Percentiles rank a stretch among this genome's conserved stretches.
Evolutionary conservation across 768 basidiomycete species (phyloP).

Genomic region (Antrodiella citrinella): DNA sequence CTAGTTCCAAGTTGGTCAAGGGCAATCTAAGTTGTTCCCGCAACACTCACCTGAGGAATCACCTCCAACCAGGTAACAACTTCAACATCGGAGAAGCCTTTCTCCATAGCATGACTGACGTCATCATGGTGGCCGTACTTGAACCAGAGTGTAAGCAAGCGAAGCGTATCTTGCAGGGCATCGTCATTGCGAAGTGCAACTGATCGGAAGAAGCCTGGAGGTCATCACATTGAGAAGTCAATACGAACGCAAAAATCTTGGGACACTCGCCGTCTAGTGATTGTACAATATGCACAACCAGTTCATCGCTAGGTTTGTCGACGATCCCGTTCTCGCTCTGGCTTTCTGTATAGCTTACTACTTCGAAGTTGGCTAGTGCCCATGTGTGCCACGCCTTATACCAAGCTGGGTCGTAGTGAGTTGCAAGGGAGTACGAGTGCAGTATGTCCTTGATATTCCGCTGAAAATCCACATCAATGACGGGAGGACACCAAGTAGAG

Average conservation of each 20-base stretch:
- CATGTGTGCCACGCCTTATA: slow-evolving; percentile 99
- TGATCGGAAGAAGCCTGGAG: slow-evolving; percentile 85
- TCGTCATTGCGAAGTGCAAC: slow-evolving; percentile 86
- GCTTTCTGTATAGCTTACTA: slow-evolving; percentile 73
- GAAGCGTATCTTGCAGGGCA: slow-evolving; percentile 88
- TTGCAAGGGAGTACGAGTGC: slow-evolving; percentile 77
- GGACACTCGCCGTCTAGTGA: slow-evolving; percentile 69
- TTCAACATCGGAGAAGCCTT: slow-evolving; percentile 81
- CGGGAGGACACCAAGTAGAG: background rate
- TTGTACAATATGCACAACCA: slow-evolving; percentile 82
- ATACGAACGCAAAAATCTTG: background rate
- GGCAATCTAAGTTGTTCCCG: background rate
- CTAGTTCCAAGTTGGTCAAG: slow-evolving; percentile 29
- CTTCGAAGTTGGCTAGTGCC: slow-evolving; percentile 95
- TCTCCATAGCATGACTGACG: slow-evolving; percentile 83
- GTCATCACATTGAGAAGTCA: slow-evolving; percentile 3
- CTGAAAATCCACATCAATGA: slow-evolving; percentile 30
- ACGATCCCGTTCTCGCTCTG: slow-evolving; percentile 45
- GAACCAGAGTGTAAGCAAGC: slow-evolving; percentile 95
- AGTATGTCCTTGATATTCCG: slow-evolving; percentile 76
- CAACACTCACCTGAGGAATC: slow-evolving; percentile 75
- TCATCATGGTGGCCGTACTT: slow-evolving; percentile 88
- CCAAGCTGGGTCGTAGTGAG: slow-evolving; percentile 88
- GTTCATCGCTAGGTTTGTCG: slow-evolving; percentile 51
- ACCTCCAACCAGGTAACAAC: slow-evolving; percentile 99